A percentile compares a stretch with the other conserved stretches of the same genome.
These are phyloP conservation scores for Polychytrium aggregatum DNA, from an alignment of 192 early-diverging fungal species.

Conservation along the genomic window DNA sequence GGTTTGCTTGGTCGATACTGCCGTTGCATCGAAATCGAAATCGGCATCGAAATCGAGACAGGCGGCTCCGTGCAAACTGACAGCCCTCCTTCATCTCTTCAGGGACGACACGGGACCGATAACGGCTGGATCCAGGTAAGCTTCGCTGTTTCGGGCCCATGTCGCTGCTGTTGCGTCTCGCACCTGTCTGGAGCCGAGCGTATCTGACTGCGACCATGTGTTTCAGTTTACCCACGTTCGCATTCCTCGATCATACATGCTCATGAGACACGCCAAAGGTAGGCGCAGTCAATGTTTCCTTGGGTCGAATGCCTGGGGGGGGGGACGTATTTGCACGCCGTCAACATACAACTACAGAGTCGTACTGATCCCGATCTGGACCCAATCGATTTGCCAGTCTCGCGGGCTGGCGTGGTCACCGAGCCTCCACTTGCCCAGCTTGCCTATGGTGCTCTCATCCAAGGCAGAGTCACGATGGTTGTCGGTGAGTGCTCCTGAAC, in stretches of 20 bases:
- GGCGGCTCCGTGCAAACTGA: too few species aligned
- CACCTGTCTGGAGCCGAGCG: too few species aligned
- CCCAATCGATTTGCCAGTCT: slow-evolving; percentile 15
- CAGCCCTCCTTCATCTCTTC: background rate
- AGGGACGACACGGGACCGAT: slow-evolving; percentile 75
- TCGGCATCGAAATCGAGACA: too few species aligned
- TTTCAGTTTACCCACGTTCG: slow-evolving; percentile 87
- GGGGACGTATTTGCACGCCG: slow-evolving; percentile 1
- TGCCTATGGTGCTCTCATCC: slow-evolving; percentile 79
- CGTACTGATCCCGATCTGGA: background rate
- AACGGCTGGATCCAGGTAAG: slow-evolving; percentile 92
- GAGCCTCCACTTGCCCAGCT: slow-evolving; percentile 75
- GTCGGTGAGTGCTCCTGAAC: slow-evolving; percentile 1
- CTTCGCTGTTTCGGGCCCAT: too few species aligned
- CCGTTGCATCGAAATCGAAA: too few species aligned
- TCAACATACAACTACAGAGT: background rate
- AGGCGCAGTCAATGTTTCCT: too few species aligned
- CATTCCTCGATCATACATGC: slow-evolving; percentile 80
- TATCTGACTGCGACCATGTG: too few species aligned
- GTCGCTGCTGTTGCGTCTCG: too few species aligned
- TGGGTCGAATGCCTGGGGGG: too few species aligned
- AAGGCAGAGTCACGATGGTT: slow-evolving; percentile 67
- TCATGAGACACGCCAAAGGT: slow-evolving; percentile 85
- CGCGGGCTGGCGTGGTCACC: slow-evolving; percentile 62
- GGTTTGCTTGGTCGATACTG: too few species aligned